Evolutionary conservation across 306 rosid genomes (phyloP).

Genomic region (Trifolium dubium): DNA sequence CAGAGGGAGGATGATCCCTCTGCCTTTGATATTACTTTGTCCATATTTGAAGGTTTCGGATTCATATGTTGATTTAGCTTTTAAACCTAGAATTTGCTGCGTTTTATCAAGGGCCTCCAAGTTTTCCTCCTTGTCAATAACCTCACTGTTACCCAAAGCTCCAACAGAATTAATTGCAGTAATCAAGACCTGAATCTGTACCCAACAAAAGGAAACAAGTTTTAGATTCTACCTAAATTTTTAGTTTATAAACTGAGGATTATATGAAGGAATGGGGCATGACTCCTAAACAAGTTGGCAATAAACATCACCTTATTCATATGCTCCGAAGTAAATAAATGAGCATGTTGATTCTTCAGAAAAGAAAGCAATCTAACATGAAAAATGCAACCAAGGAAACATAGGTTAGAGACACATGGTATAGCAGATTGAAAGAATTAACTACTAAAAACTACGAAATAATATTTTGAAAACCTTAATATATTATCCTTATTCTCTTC

Average conservation of each 20-base stretch:
- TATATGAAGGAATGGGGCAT: neutral
- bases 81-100: constrained; percentile 39
- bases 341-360: constrained; percentile 53
- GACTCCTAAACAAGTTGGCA: constrained; percentile 30
- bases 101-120: constrained; percentile 37
- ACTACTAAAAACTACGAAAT: neutral
- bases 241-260: constrained; percentile 28
- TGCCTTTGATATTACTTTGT: constrained; percentile 60
- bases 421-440: constrained; percentile 17
- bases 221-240: constrained; percentile 45
- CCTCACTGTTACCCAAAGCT: constrained; percentile 32
- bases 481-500: constrained; percentile 54
- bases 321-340: constrained; percentile 57
- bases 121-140: constrained; percentile 45
- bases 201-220: constrained; percentile 19
- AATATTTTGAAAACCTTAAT: constrained; percentile 54
- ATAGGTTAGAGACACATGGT: constrained; percentile 37
- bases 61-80: constrained; percentile 33
- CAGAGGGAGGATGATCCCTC: constrained; percentile 75
- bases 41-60: constrained; percentile 53
- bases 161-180: constrained; percentile 49
- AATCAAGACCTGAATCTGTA: constrained; percentile 70
- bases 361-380: constrained; percentile 67
- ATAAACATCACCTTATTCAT: constrained; percentile 69
- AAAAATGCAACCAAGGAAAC: constrained; percentile 42